Percentiles rank a stretch among this genome's conserved stretches.
Conservation (phyloP, 2,329 filamentous ascomycete genomes). For the Aureobasidium sp. region DNA sequence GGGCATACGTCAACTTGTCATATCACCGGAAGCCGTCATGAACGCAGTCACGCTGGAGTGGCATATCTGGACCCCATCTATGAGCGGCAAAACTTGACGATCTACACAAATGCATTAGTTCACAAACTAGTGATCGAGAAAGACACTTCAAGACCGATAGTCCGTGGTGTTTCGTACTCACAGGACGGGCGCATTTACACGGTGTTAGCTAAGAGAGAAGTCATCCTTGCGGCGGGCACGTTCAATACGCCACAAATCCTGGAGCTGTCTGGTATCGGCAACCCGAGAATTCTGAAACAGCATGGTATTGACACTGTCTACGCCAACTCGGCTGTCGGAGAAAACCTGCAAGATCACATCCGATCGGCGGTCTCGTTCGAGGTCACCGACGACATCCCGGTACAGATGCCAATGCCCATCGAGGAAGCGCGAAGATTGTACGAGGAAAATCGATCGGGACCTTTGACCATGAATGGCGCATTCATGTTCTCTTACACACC, state of each 20-base stretch:
- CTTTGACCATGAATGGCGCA: background rate
- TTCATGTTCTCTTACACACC: slow-evolving; percentile 6
- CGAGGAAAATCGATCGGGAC: background rate
- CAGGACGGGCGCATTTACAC: background rate
- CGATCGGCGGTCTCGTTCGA: slow-evolving; percentile 22
- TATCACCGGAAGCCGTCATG: background rate
- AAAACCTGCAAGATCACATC: slow-evolving; percentile 45
- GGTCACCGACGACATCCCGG: slow-evolving; percentile 22
- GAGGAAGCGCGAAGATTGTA: background rate
- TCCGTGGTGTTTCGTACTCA: slow-evolving; percentile 9
- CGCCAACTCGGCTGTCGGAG: slow-evolving; percentile 38
- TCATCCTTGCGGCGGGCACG: slow-evolving; percentile 54
- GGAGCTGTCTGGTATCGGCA: slow-evolving; percentile 54
- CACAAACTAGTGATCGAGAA: slow-evolving; percentile 18
- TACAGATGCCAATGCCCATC: background rate
- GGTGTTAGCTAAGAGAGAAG: slow-evolving; percentile 34
- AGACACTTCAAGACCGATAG: background rate
- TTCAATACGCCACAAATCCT: slow-evolving; percentile 51
- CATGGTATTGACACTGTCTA: slow-evolving; percentile 35
- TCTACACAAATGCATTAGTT: slow-evolving; percentile 20
- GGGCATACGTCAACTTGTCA: slow-evolving; percentile 12
- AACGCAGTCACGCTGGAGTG: slow-evolving; percentile 22
- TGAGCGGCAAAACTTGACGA: slow-evolving; percentile 18
- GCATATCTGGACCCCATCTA: slow-evolving; percentile 21
- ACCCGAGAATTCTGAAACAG: slow-evolving; percentile 29